Evolutionary conservation across 768 basidiomycete genomes (phyloP).

Genomic region (Suillus bovinus): DNA sequence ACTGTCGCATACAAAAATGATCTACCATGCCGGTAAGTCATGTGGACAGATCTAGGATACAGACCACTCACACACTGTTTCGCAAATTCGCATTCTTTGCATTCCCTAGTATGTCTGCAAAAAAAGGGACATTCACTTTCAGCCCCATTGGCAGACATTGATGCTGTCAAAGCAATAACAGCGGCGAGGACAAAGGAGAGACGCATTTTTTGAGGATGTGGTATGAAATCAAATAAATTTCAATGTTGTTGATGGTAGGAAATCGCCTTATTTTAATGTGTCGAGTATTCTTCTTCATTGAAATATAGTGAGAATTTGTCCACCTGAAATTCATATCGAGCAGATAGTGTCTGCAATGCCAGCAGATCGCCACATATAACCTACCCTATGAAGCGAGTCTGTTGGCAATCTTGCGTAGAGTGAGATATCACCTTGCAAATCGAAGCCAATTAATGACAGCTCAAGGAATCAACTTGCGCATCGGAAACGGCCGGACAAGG

Average conservation of each 20-base stretch:
- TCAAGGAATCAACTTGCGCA: too few species aligned
- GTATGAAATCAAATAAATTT: neutral
- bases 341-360: neutral
- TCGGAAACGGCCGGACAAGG: too few species aligned
- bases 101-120: neutral
- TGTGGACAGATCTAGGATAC: neutral
- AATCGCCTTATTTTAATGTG: neutral
- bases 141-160: neutral
- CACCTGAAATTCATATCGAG: neutral
- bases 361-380: neutral
- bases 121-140: neutral
- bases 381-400: too few species aligned
- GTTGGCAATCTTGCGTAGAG: neutral
- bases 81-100: neutral
- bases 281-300: neutral
- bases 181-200: neutral
- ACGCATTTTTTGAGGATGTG: neutral
- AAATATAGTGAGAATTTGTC: neutral
- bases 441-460: too few species aligned
- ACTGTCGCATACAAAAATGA: neutral
- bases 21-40: neutral
- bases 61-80: neutral
- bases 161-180: neutral
- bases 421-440: too few species aligned
- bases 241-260: neutral